Evolutionary conservation across 805 yeast genomes (phyloP).

Genomic region (Alloascoidea africana): DNA sequence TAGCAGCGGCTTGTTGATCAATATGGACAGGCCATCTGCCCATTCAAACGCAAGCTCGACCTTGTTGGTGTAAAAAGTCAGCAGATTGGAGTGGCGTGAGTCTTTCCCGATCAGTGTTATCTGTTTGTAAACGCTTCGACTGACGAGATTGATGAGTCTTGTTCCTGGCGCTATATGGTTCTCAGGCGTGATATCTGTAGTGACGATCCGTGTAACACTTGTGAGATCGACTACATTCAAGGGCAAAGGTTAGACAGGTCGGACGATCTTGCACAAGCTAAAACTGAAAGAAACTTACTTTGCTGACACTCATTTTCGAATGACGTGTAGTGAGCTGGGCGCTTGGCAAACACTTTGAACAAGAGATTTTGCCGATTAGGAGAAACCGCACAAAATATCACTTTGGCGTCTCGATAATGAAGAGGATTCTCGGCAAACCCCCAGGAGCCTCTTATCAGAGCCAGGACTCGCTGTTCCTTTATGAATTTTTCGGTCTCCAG

Average conservation of each 20-base stretch:
- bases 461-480: conserved; percentile 57
- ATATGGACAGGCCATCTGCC: conserved; percentile 61
- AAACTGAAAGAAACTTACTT: no score
- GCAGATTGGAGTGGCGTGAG: conserved; percentile 20
- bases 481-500: conserved; percentile 56
- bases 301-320: conserved; percentile 21
- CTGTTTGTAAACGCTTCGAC: conserved; percentile 41
- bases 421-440: conserved; percentile 47
- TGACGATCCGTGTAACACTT: conserved; percentile 29
- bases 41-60: conserved; percentile 54
- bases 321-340: conserved; percentile 31
- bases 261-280: no score
- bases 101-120: conserved; percentile 32
- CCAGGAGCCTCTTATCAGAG: conserved; percentile 70
- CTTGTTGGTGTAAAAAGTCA: conserved; percentile 58
- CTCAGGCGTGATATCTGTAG: conserved; percentile 27
- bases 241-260: no score
- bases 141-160: conserved; percentile 37
- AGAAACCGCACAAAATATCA: conserved; percentile 45
- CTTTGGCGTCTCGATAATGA: conserved; percentile 16
- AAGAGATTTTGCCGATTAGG: conserved; percentile 49
- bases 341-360: conserved; percentile 41
- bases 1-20: conserved; percentile 22
- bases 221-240: conserved; percentile 12
- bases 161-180: conserved; percentile 15